Evolutionary conservation across 2,329 filamentous ascomycete species (phyloP).

Genomic region (Alternaria brassicicola): DNA sequence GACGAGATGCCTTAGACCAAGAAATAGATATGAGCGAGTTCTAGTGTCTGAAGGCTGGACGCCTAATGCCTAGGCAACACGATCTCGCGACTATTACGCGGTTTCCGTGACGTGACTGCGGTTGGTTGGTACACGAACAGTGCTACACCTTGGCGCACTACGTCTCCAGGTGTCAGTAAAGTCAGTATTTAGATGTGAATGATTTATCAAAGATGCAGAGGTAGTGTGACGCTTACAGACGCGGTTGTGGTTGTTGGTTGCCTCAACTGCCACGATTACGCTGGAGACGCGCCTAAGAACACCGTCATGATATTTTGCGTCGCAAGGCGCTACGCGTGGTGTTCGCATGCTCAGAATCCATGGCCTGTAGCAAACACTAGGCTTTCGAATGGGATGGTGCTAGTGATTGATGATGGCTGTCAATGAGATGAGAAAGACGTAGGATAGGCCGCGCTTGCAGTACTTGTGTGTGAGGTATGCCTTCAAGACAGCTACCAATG

Average conservation of each 20-base stretch:
- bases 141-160: neutral
- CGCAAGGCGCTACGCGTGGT: neutral
- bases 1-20: constrained; percentile 9
- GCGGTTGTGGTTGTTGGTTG: neutral
- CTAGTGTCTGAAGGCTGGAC: neutral
- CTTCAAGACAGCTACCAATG: neutral
- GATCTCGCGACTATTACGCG: neutral
- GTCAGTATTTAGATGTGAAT: neutral
- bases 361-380: neutral
- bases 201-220: neutral
- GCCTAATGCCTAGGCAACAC: neutral
- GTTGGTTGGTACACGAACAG: neutral
- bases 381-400: neutral
- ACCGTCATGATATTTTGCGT: neutral
- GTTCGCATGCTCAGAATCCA: neutral
- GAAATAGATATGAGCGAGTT: neutral
- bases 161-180: neutral
- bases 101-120: neutral
- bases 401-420: neutral
- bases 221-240: neutral
- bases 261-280: neutral
- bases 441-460: neutral
- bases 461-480: neutral
- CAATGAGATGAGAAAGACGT: neutral
- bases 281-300: neutral